Evolutionary conservation across 352 stramenopile genomes (phyloP), one percentile per base, ranked within the genome.

Genomic region (Phytopythium aichiense): DNA sequence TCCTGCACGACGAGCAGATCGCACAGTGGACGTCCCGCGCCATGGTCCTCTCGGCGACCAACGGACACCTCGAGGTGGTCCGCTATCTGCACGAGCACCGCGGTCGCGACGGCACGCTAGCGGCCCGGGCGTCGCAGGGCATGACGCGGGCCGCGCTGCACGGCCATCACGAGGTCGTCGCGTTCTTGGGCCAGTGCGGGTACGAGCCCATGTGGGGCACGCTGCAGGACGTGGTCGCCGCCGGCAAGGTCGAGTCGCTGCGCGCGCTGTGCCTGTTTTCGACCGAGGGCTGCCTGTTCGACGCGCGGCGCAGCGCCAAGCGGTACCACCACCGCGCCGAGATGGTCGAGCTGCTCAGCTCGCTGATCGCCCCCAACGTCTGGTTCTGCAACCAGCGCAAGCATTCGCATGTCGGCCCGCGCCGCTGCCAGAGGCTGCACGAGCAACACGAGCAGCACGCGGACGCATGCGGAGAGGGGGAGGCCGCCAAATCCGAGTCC

Each of bases 41-140:
- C 12, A 66, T 87, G 61, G 71, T 83, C 48, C 56, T 81, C 40
- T 76, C 80, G 7, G 80, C 77, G 20, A 74, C 71, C n/a, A 78
- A 84, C 51, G 77, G 77, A 9, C 74, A 87, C 58, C 64, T 87
- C 31, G 43, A 75, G 2, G 65, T 87, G 12, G 69, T 87, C 22
- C 61, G 68, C 33, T 87, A 71, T 59, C 64, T 89, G 2, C 72
- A 87, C 37, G 33, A 42, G 4, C 66, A 71, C 70, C 45, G n/a
- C 60, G 45, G 66, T 48, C 9, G 45, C 40, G 54, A 35, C 7
- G 15, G 62, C 64, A 20, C 59, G 40, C 35, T 64, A 61, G 56
- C 69, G 51, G 61, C 59, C 4, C 60, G 62, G 20, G 65, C 68
- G n/a, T 72, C 65, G n/a, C 71, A 68, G 33, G 65, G 59, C 0